A percentile compares a stretch with the other conserved stretches of the same genome.
Evolutionary conservation across 441 rosid genomes (phyloP).

Genomic region (Corymbia calophylla): DNA sequence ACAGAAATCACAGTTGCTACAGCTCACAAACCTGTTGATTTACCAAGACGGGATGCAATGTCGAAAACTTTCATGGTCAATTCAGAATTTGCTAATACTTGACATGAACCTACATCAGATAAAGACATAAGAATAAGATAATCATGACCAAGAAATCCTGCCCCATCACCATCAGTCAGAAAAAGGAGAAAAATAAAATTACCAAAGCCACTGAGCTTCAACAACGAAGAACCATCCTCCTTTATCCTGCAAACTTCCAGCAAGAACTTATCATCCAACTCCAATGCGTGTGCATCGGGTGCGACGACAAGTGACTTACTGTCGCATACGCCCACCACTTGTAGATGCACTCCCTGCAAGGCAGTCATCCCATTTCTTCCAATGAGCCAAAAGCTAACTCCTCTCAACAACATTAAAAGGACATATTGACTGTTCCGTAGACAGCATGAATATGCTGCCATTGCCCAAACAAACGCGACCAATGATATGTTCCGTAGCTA

Average conservation of each 20-base stretch:
- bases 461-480: background rate
- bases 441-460: background rate
- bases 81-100: slow-evolving; percentile 30
- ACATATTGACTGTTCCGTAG: background rate
- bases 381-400: background rate
- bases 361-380: background rate
- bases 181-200: background rate
- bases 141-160: background rate
- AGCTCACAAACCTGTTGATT: slow-evolving; percentile 61
- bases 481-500: background rate
- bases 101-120: slow-evolving; percentile 29
- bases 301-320: slow-evolving; percentile 57
- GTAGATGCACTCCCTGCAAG: slow-evolving; percentile 62
- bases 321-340: slow-evolving; percentile 76
- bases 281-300: slow-evolving; percentile 35
- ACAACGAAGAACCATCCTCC: slow-evolving; percentile 43
- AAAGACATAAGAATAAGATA: background rate
- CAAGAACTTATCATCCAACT: slow-evolving; percentile 47
- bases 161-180: background rate
- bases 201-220: slow-evolving; percentile 37
- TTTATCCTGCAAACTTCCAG: slow-evolving; percentile 56
- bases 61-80: slow-evolving; percentile 26
- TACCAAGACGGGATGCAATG: slow-evolving; percentile 46
- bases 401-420: background rate
- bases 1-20: background rate